These are phyloP conservation scores for Pythium brachiatum DNA, from an alignment of 352 stramenopile species.

Conservation along the genomic window DNA sequence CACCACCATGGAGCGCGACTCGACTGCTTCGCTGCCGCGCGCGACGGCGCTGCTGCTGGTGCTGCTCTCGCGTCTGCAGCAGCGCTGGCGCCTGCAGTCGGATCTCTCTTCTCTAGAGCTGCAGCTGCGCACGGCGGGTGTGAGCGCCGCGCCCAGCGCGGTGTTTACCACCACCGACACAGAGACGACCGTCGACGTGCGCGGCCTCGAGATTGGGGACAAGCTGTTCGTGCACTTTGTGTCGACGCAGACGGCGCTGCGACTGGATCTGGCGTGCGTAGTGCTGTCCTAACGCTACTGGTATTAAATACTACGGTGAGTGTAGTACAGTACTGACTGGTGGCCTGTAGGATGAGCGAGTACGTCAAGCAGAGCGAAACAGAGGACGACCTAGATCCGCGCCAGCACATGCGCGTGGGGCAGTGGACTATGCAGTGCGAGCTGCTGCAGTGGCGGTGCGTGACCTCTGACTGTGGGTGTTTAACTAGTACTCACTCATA, in stretches of 20 bases:
- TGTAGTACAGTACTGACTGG: no score
- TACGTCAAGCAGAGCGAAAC: slow-evolving; percentile 14
- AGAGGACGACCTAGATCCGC: not conserved
- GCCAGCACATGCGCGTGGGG: slow-evolving; percentile 13
- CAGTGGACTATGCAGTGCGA: slow-evolving; percentile 23
- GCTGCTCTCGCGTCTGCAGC: slow-evolving; percentile 16
- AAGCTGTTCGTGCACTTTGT: slow-evolving; percentile 33
- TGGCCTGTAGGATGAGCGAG: slow-evolving; percentile 13
- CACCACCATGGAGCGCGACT: not conserved
- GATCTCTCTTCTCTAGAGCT: slow-evolving; percentile 2
- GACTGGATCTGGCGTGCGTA: slow-evolving; percentile 22
- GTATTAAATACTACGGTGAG: no score
- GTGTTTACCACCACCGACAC: not conserved
- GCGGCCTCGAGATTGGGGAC: slow-evolving; percentile 18
- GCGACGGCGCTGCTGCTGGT: slow-evolving; percentile 18
- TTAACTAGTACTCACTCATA: not conserved
- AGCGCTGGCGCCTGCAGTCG: not conserved
- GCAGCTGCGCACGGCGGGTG: slow-evolving; percentile 12
- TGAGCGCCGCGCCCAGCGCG: slow-evolving; percentile 17
- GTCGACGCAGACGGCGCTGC: not conserved
- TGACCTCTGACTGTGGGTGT: not conserved
- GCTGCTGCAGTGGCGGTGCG: slow-evolving; percentile 26
- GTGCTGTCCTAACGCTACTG: not conserved
- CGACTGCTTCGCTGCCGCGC: slow-evolving; percentile 4
- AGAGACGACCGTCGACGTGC: slow-evolving; percentile 18